Base-by-base conservation (phyloP, 2,329 filamentous ascomycete genomes). In the Ophiostoma sp. region DNA sequence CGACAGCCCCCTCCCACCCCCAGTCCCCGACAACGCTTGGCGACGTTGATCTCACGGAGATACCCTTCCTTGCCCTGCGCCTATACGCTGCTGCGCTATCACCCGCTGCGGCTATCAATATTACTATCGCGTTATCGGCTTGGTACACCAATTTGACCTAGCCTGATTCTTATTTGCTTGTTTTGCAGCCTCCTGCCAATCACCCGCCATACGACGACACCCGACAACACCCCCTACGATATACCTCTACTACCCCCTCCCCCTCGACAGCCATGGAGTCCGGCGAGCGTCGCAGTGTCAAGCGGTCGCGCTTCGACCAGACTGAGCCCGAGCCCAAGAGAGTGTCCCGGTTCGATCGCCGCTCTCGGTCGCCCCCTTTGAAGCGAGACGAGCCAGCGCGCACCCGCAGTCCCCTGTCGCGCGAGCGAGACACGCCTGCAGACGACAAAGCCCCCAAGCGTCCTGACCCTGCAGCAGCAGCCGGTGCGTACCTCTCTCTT, bases 261-360 rank as follows among this genome's bases (percentile, higher is more conserved):
- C 35, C 8, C 48, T 17, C 62, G 33, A 5, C 27, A 52, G 76
- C 71, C 66, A 93, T 96, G 93, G 88, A 91, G 74, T 92, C 62
- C 62, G 62, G 62, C 62, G 62, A 65, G 62, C 62, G 62, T 65
- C 62, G 95, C 91, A 94, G 75, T 87, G 89, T 78, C 73, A 96
- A 96, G 84, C 90, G 93, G 73, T 97, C 93, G 77, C 93, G 94
- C 79, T 97, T 98, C 80, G 94, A 98, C 78, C 92, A 96, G 80
- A 95, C 89, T 66, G 92, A 94, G 78, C 89, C 91, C 6, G 92
- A 95, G 77, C 88, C 90, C 71, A 90, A 89, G 76, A 85, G 89
- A 75, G 77, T 86, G 62, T 96, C 93, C 67, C 88, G 94, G 78
- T 97, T 97, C 80, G 94, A 97, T 81, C 89, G 94, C 76, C 90